Conservation (phyloP, 2,329 filamentous ascomycete species). For the Alternaria metachromatica region DNA sequence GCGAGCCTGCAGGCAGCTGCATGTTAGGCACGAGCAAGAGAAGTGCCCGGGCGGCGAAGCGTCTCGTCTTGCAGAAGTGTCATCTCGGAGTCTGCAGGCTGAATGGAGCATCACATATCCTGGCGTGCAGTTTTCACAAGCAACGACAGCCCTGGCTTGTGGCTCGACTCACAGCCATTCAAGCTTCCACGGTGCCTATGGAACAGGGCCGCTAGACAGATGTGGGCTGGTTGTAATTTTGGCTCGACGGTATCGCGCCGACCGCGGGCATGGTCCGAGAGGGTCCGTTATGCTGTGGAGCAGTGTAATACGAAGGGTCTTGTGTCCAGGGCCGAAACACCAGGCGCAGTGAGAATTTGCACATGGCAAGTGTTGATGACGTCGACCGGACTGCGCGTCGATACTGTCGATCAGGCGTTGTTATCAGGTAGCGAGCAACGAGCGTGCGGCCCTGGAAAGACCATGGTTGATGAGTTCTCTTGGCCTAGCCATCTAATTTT, state of each 20-base stretch:
- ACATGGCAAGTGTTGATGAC: conserved; percentile 3
- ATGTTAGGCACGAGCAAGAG: conserved; percentile 20
- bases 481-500: conserved; percentile 19
- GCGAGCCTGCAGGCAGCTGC: conserved; percentile 8
- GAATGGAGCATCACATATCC: conserved; percentile 15
- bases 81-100: conserved; percentile 18
- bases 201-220: conserved; percentile 20
- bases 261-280: conserved; percentile 15
- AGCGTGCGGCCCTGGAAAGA: background rate
- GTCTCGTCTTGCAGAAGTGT: background rate
- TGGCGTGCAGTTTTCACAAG: background rate
- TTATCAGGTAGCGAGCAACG: conserved; percentile 8
- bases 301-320: conserved; percentile 10
- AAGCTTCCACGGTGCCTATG: conserved; percentile 17
- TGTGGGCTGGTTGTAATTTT: conserved; percentile 8
- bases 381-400: background rate
- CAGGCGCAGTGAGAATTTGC: conserved; percentile 12
- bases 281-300: conserved; percentile 7
- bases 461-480: background rate
- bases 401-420: conserved; percentile 1
- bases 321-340: conserved; percentile 13
- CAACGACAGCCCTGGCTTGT: conserved; percentile 2
- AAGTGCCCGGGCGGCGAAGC: conserved; percentile 11
- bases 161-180: conserved; percentile 18
- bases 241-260: conserved; percentile 20